These are phyloP conservation scores for Penicillium cinerascens DNA, from an alignment of 495 filamentous ascomycete genomes.

Conservation along the genomic window DNA sequence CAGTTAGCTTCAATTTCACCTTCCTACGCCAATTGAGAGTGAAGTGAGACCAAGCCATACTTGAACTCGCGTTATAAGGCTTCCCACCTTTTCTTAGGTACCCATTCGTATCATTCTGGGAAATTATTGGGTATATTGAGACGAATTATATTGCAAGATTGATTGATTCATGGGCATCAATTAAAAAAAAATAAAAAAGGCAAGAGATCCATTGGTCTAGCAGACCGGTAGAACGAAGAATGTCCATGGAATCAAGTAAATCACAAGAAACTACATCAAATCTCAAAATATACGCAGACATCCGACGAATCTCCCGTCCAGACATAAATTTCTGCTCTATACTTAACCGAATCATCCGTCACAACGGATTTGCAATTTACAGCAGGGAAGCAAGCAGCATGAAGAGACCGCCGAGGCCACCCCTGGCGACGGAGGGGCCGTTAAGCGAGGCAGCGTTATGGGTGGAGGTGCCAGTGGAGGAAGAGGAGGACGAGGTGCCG, in stretches of 20 bases:
- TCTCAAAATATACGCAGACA: not conserved
- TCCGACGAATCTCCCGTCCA: not conserved
- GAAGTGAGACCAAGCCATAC: no score
- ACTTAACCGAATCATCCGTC: not conserved
- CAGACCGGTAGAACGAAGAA: slow-evolving; percentile 8
- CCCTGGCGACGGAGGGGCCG: slow-evolving; percentile 19
- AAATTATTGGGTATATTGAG: not conserved
- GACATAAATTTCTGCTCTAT: not conserved
- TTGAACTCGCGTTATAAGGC: no score
- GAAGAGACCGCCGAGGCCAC: slow-evolving; percentile 24
- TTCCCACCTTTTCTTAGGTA: no score
- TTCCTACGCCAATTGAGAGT: no score
- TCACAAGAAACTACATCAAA: slow-evolving; percentile 10
- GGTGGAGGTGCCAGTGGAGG: slow-evolving; percentile 30
- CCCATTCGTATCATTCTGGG: not conserved
- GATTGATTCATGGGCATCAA: not conserved
- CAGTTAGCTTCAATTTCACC: no score
- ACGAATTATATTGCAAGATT: not conserved
- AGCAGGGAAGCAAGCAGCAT: slow-evolving; percentile 27
- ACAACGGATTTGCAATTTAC: slow-evolving; percentile 6
- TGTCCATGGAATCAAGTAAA: slow-evolving; percentile 15
- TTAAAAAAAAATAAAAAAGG: not conserved
- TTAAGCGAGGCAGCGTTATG: slow-evolving; percentile 19
- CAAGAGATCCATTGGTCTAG: slow-evolving; percentile 8
- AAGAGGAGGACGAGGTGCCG: slow-evolving; percentile 29